These are phyloP conservation scores for Chloris gayana DNA, from an alignment of 176 grass and related monocot genomes.

Conservation along the genomic window DNA sequence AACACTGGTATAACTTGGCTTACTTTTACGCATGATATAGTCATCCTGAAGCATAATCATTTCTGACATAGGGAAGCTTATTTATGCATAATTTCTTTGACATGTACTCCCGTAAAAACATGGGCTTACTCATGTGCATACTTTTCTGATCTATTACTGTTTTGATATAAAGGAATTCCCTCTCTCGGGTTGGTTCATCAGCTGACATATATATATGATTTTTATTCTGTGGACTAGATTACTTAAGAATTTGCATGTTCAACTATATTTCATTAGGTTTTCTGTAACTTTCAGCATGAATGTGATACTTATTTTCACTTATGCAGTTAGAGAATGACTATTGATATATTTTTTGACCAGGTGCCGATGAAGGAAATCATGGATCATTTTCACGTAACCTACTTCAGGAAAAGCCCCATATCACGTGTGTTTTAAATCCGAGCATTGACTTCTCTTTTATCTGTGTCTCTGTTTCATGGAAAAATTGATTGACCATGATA, in stretches of 20 bases:
- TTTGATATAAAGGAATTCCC: neutral
- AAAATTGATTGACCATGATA: conserved; percentile 1
- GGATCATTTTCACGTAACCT: conserved; percentile 38
- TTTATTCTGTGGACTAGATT: neutral
- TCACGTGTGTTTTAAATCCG: conserved; percentile 54
- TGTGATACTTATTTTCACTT: neutral
- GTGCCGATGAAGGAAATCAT: neutral
- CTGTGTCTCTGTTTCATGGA: neutral
- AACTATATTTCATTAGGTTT: neutral
- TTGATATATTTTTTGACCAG: neutral
- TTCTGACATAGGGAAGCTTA: no score
- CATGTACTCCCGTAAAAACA: neutral
- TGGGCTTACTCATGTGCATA: neutral
- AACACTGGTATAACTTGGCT: neutral
- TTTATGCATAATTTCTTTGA: neutral
- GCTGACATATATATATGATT: neutral
- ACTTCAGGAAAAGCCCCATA: conserved; percentile 50
- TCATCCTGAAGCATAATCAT: neutral
- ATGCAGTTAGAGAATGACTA: neutral
- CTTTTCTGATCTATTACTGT: neutral
- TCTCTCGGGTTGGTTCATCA: neutral
- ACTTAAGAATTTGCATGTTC: neutral
- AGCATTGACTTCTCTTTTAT: conserved; percentile 2
- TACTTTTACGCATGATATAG: neutral
- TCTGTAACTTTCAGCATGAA: neutral